Percentiles rank a stretch among this genome's conserved stretches.
These are phyloP conservation scores for Silene uniflora DNA, from an alignment of 148 eudicot genomes.

Conservation along the genomic window DNA sequence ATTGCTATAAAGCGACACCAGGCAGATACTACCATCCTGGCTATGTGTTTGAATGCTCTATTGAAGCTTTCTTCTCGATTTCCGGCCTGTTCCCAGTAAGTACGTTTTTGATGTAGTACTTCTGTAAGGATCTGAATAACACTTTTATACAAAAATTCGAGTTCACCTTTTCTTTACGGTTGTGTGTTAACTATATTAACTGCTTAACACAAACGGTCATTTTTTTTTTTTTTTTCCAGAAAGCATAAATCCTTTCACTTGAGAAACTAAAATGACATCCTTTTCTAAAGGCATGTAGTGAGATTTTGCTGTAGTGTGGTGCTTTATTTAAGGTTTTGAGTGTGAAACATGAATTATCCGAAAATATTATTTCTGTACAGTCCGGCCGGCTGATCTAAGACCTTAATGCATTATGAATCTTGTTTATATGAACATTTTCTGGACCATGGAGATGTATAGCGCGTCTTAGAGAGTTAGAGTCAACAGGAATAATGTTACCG, in stretches of 20 bases:
- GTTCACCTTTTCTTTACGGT: too few relatives aligned
- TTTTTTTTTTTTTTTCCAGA: background rate
- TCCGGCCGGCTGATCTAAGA: background rate
- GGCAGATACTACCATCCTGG: slow-evolving; percentile 67
- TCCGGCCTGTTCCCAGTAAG: slow-evolving; percentile 87
- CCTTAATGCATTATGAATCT: background rate
- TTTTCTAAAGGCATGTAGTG: background rate
- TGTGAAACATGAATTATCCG: background rate
- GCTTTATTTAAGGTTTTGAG: background rate
- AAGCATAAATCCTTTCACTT: background rate
- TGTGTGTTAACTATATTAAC: too few relatives aligned
- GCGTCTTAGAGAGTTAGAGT: background rate
- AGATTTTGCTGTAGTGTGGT: background rate
- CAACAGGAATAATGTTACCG: background rate
- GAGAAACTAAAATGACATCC: background rate
- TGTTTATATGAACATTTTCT: background rate
- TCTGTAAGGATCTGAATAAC: background rate
- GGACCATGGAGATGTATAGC: background rate
- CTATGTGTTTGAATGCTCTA: slow-evolving; percentile 90
- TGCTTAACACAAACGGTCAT: too few relatives aligned
- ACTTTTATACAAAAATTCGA: too few relatives aligned
- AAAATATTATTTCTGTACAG: background rate
- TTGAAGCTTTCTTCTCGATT: slow-evolving; percentile 92
- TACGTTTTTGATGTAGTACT: background rate
- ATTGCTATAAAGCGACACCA: slow-evolving; percentile 59